Percentiles rank a stretch among this genome's conserved stretches.
These are phyloP conservation scores for Diplotaxis tenuifolia DNA, from an alignment of 345 rosid genomes.

Conservation along the genomic window DNA sequence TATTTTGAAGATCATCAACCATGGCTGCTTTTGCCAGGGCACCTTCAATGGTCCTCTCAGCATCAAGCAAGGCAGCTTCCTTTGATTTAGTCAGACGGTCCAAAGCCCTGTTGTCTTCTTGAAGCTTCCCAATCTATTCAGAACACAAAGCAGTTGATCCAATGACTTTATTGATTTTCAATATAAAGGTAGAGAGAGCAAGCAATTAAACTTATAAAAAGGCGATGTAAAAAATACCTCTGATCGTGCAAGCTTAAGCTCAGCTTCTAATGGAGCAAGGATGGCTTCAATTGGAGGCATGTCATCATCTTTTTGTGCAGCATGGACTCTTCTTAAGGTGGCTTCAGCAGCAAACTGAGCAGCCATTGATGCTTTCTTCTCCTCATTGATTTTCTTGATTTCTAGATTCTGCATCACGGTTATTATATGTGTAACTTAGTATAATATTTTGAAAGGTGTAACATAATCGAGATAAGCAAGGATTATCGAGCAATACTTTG, in stretches of 20 bases:
- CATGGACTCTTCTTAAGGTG: constrained; percentile 96
- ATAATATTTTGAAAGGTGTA: not conserved
- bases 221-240: constrained; percentile 51
- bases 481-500: constrained; percentile 49
- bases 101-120: constrained; percentile 96
- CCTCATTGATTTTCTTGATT: constrained; percentile 97
- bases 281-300: constrained; percentile 99
- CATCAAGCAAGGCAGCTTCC: constrained; percentile 95
- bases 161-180: not conserved
- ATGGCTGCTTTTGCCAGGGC: constrained; percentile 93
- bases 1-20: constrained; percentile 99
- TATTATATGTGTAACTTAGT: not conserved
- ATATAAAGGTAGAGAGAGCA: not conserved
- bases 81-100: constrained; percentile 97
- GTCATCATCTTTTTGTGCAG: constrained; percentile 99
- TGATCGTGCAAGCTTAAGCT: constrained; percentile 90
- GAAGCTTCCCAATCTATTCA: constrained; percentile 92
- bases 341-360: constrained; percentile 99
- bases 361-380: constrained; percentile 98
- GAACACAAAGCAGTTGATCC: constrained; percentile 11
- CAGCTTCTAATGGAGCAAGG: constrained; percentile 99
- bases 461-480: not conserved
- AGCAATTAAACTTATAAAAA: not conserved
- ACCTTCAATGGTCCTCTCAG: constrained; percentile 89
- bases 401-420: constrained; percentile 73